phyloP scores from a whole-genome alignment of 2,329 filamentous ascomycete species.

The Blastomyces percursus region DNA sequence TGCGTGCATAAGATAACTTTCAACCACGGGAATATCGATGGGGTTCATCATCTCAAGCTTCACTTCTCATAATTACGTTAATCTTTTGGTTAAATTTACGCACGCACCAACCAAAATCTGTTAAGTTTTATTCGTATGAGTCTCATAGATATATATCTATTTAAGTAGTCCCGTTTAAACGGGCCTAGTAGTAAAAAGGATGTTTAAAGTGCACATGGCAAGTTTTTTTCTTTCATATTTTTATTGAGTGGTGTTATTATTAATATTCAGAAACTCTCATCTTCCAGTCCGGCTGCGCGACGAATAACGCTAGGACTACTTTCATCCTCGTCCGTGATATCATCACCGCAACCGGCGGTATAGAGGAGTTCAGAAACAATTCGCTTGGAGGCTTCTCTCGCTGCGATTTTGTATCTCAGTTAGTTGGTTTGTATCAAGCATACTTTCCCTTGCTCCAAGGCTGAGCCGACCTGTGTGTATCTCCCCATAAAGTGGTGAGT shows the following conservation, averaged over 20 bases:
- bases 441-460: not conserved
- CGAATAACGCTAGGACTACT: slow-evolving; percentile 38
- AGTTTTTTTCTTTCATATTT: not conserved
- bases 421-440: not conserved
- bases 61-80: not conserved
- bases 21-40: not conserved
- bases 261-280: slow-evolving; percentile 36
- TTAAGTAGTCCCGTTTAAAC: not conserved
- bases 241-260: too few relatives aligned
- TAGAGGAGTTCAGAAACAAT: slow-evolving; percentile 40
- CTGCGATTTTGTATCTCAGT: slow-evolving; percentile 19
- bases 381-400: slow-evolving; percentile 40
- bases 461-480: not conserved
- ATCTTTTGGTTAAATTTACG: not conserved
- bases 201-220: too few relatives aligned
- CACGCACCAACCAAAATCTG: not conserved
- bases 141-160: not conserved
- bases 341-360: slow-evolving; percentile 28
- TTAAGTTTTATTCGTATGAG: not conserved
- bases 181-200: not conserved
- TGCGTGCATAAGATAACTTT: not conserved
- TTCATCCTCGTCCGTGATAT: slow-evolving; percentile 26
- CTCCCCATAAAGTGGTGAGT: not conserved
- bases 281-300: slow-evolving; percentile 31
- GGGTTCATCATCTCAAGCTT: not conserved